These are phyloP conservation scores for Pyrus hybrid DNA, from an alignment of 331 rosid genomes.

Conservation along the genomic window DNA sequence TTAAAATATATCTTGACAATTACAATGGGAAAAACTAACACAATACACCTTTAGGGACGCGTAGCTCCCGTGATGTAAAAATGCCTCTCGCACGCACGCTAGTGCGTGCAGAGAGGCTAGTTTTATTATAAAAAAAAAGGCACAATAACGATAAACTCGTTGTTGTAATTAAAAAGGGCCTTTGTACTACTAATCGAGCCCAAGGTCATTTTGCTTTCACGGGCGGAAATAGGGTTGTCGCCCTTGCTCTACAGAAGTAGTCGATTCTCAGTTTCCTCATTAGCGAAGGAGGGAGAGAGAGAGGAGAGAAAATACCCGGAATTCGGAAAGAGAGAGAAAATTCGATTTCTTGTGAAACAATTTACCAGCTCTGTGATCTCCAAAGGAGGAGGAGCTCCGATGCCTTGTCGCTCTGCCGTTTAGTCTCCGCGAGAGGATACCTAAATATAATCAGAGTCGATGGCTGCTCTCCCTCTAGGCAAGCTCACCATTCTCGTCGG, in stretches of 20 bases:
- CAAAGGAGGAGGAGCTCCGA: neutral
- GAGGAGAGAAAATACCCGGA: neutral
- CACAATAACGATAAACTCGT: too few relatives aligned
- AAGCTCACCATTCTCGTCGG: slow-evolving; percentile 76
- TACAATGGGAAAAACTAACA: too few relatives aligned
- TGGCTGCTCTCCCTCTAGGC: slow-evolving; percentile 79
- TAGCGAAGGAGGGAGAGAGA: neutral
- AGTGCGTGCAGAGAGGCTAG: too few relatives aligned
- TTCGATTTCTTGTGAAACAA: slow-evolving; percentile 1
- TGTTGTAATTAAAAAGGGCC: neutral
- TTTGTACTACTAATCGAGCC: too few relatives aligned
- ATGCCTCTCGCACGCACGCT: too few relatives aligned
- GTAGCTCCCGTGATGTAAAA: too few relatives aligned
- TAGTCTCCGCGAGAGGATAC: slow-evolving; percentile 3
- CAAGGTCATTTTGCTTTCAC: neutral
- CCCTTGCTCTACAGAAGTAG: neutral
- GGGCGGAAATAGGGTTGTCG: slow-evolving; percentile 15
- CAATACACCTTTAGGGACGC: too few relatives aligned
- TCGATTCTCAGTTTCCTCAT: neutral
- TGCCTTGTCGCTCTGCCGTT: slow-evolving; percentile 9
- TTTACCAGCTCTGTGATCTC: slow-evolving; percentile 3
- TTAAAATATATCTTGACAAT: too few relatives aligned
- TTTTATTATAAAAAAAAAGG: too few relatives aligned
- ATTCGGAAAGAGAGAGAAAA: neutral
- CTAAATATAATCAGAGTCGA: slow-evolving; percentile 14